These are phyloP conservation scores for Francoa sonchifolia DNA, from an alignment of 441 rosid genomes.

Conservation along the genomic window DNA sequence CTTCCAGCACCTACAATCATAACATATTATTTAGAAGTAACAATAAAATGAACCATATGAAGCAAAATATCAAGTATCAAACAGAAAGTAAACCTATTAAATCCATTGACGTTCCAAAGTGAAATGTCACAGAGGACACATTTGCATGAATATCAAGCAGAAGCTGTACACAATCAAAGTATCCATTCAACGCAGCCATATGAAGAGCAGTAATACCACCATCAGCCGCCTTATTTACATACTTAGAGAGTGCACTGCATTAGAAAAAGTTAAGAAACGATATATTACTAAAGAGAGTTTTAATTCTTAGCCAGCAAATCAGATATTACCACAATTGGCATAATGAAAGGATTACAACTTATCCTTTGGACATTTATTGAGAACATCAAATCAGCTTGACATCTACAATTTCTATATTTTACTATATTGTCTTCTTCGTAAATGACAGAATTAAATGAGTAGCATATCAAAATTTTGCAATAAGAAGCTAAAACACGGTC, in stretches of 20 bases:
- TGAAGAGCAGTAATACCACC: conserved; percentile 97
- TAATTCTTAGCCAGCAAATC: too few species aligned
- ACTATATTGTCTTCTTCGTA: too few species aligned
- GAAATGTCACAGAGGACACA: conserved; percentile 73
- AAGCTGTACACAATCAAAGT: conserved; percentile 91
- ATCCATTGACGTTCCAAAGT: conserved; percentile 96
- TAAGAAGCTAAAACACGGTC: too few species aligned
- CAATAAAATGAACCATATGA: conserved; percentile 5
- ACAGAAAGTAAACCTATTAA: conserved; percentile 49
- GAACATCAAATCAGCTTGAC: too few species aligned
- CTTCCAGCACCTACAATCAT: conserved; percentile 74
- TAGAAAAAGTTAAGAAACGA: too few species aligned
- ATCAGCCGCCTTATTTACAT: conserved; percentile 91
- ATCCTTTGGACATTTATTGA: too few species aligned
- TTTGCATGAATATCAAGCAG: conserved; percentile 80
- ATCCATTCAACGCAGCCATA: conserved; percentile 90
- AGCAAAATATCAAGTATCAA: neutral
- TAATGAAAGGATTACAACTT: too few species aligned
- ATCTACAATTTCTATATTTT: too few species aligned
- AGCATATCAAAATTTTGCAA: too few species aligned
- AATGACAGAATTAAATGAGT: too few species aligned
- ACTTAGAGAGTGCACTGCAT: conserved; percentile 73
- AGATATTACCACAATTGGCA: too few species aligned
- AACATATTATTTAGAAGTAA: conserved; percentile 8
- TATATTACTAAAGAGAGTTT: too few species aligned